Evolutionary conservation across 176 grass and related monocot genomes (phyloP), one percentile per base, ranked within the genome.

Genomic region (Ensete glaucum): DNA sequence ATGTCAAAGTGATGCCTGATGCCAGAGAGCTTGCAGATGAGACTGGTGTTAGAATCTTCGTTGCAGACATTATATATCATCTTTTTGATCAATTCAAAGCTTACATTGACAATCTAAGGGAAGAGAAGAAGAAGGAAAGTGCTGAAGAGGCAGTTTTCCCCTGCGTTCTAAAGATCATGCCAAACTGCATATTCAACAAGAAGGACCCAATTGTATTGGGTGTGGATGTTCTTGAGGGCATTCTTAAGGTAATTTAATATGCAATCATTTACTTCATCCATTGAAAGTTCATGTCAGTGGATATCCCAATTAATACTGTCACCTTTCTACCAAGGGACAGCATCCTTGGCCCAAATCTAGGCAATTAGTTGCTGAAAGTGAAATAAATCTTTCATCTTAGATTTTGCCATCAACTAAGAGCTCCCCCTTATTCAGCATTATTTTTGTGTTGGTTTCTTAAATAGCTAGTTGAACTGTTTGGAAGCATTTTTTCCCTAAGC

Each of bases 1-100:
- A 96, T 92, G 93, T 96, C 76, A 96, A 96, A 89, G 92, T 96
- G 80, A 92, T 92, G 89, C 82, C 87, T 19, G 92, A 96, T 78
- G 92, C 88, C 68, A 83, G 86, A 21, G 88, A 96, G 53, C 86
- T 96, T 78, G 92, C 92, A 51, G 92, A 96, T 76, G 92, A 91
- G 72, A 81, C 78, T 19, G 92, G 88, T 64, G 92, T 96, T 77
- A 86, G 73, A 73, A 96, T 96, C 69, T 96, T 96, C 19, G 92
- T 96, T 22, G 92, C 88, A 74, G 92, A 96, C 81, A 96, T 96
- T 80, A 91, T 96, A 82, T 96, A 96, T 79, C 92, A 96, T 57
- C 78, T 96, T 21, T 96, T 96, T 73, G 91, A 96, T 73, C 91
- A 96, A 74, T 96, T 96, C 69, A 96, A 89, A 59, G 92, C 92